Percentiles rank a stretch among this genome's conserved stretches.
Evolutionary conservation across 257 asterid species (phyloP).

Genomic region (Solanum habrochaites): DNA sequence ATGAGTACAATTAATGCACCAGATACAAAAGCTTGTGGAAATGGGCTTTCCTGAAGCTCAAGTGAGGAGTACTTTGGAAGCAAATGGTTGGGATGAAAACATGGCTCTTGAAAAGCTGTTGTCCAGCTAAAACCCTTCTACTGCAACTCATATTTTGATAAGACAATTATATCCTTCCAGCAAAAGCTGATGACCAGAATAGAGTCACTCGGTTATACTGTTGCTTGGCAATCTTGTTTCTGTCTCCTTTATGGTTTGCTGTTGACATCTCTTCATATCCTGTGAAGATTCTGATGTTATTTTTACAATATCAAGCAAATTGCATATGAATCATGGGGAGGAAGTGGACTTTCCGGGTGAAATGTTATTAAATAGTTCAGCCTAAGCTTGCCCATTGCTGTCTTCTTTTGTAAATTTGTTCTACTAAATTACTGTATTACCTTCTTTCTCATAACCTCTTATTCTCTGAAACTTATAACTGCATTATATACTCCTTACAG

Average conservation of each 20-base stretch:
- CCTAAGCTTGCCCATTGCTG: neutral
- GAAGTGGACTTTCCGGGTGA: neutral
- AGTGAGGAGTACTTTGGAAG: constrained; percentile 58
- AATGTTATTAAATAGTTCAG: neutral
- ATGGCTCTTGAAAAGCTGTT: constrained; percentile 96
- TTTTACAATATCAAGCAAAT: neutral
- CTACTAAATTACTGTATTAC: neutral
- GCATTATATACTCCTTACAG: neutral
- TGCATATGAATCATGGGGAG: neutral
- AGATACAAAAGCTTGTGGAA: constrained; percentile 90
- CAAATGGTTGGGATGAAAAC: constrained; percentile 86
- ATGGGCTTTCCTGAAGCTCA: constrained; percentile 85
- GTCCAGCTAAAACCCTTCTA: constrained; percentile 29
- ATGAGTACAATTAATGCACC: constrained; percentile 4
- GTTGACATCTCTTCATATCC: neutral
- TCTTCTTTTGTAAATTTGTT: neutral
- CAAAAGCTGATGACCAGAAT: neutral
- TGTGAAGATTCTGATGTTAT: neutral
- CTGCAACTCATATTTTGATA: neutral
- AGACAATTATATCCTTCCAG: neutral
- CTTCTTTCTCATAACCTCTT: neutral
- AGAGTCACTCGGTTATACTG: neutral
- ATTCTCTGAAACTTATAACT: neutral
- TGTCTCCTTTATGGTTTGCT: neutral
- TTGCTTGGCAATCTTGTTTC: neutral